Evolutionary conservation across 2,329 filamentous ascomycete genomes (phyloP), one percentile per base, ranked within the genome.

Genomic region (Cercospora brassicicola): DNA sequence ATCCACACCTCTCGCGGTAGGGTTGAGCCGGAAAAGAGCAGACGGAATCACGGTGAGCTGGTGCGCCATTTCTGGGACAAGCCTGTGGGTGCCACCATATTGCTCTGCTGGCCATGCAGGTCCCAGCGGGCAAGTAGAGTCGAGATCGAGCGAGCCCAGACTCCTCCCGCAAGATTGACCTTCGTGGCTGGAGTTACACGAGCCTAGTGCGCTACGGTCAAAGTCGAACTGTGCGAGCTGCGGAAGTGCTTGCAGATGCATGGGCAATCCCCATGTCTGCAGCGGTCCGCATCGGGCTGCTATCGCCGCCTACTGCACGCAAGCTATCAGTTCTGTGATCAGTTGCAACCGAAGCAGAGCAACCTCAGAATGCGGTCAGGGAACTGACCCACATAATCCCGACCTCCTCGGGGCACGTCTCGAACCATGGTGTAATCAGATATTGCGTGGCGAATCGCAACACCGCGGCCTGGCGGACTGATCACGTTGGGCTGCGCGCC

Each of bases 261-360:
- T 66, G 66, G 65, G 53, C 67, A 56, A 67, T 69, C 67, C 66
- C 67, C 71, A 70, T 70, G 67, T 66, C 69, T 62, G 64, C 67
- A 71, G 71, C 68, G 66, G 66, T 73, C 70, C 67, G 69, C 66
- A 67, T 72, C 67, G 70, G 69, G 69, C 67, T 64, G 64, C 51
- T 71, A 68, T 72, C 68, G 72, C 67, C 65, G 64, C 64, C 70
- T 71, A 71, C 69, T 72, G 70, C 72, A 71, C 67, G 66, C 67
- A 72, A 69, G 62, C 65, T 64, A 69, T 69, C 69, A 56, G 28
- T 65, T 71, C 66, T 64, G 69, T 72, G 70, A 67, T 67, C 63
- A 67, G 51, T 57, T 65, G 65, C 65, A 68, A 67, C 67, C 66
- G 71, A 71, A 67, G 51, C 55, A 60, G 65, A 45, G 64, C 67